Conservation (phyloP, 352 stramenopile genomes). For the Pythium monospermum region DNA sequence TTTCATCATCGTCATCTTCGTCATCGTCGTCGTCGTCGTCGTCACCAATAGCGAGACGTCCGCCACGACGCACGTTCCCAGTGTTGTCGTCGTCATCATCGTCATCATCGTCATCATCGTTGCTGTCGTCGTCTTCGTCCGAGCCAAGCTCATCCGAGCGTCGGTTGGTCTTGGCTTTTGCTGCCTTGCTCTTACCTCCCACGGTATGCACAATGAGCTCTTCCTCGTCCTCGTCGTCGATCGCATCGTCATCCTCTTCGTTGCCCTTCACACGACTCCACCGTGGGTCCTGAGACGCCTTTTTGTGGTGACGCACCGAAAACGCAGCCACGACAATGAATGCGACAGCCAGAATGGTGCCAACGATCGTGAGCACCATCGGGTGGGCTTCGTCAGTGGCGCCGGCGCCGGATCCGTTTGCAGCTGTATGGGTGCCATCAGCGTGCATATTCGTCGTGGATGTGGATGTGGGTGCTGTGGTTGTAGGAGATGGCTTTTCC, state of each 20-base stretch:
- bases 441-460: too few species aligned
- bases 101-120: conserved; percentile 27
- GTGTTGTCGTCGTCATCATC: conserved; percentile 31
- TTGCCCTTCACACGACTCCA: conserved; percentile 70
- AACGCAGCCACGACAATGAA: conserved; percentile 65
- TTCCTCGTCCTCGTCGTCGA: conserved; percentile 57
- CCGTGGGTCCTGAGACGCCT: conserved; percentile 37
- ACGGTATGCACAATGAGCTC: conserved; percentile 39
- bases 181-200: conserved; percentile 14
- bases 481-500: conserved; percentile 4
- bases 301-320: conserved; percentile 58
- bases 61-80: conserved; percentile 36
- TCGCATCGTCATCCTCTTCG: conserved; percentile 28
- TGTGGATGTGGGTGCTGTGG: neutral
- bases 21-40: conserved; percentile 36
- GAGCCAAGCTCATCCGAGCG: conserved; percentile 12
- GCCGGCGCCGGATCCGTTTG: conserved; percentile 4
- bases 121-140: conserved; percentile 23
- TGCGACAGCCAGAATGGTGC: conserved; percentile 57
- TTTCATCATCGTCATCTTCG: conserved; percentile 68
- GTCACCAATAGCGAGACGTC: conserved; percentile 19
- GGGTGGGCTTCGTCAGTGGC: conserved; percentile 1
- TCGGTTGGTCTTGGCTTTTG: conserved; percentile 24
- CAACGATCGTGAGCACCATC: conserved; percentile 63
- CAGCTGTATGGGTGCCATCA: conserved; percentile 4